A percentile compares a stretch with the other conserved stretches of the same genome.
These are phyloP conservation scores for Candida qinlingensis DNA, from an alignment of 805 yeast species.

Conservation along the genomic window DNA sequence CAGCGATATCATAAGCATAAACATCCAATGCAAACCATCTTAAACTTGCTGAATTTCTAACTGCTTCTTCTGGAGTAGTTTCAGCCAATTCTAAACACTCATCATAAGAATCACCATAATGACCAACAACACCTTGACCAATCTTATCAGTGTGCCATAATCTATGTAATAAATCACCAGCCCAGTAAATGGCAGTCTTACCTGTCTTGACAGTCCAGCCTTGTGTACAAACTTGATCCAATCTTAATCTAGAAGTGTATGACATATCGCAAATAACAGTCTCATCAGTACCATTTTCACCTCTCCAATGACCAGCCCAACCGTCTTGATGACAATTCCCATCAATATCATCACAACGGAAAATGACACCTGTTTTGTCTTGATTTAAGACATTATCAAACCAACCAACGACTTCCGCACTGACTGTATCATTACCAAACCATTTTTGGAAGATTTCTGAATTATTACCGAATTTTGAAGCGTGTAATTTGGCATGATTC, in stretches of 20 bases:
- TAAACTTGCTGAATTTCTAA: conserved; percentile 30
- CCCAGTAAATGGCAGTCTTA: conserved; percentile 27
- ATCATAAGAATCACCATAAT: conserved; percentile 31
- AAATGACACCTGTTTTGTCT: conserved; percentile 29
- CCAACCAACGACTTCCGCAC: conserved; percentile 33
- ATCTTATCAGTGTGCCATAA: conserved; percentile 31
- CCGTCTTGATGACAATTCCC: conserved; percentile 30
- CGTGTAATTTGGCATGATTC: conserved; percentile 31
- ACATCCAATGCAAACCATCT: conserved; percentile 29
- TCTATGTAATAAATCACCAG: conserved; percentile 36
- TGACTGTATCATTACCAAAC: conserved; percentile 34
- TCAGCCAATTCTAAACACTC: conserved; percentile 32
- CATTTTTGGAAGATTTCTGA: conserved; percentile 31
- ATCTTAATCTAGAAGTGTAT: conserved; percentile 28
- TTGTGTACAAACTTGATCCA: conserved; percentile 30
- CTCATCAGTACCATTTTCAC: conserved; percentile 30
- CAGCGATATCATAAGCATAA: conserved; percentile 24
- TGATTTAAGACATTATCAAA: conserved; percentile 29
- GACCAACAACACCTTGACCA: conserved; percentile 30
- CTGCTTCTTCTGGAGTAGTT: conserved; percentile 29
- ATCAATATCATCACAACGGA: conserved; percentile 37
- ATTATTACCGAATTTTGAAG: conserved; percentile 28
- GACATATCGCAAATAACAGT: conserved; percentile 37
- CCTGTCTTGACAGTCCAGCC: conserved; percentile 27
- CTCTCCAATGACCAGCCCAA: conserved; percentile 38